These are phyloP conservation scores for Pseudevernia furfuracea DNA, from an alignment of 495 filamentous ascomycete genomes.

Conservation along the genomic window DNA sequence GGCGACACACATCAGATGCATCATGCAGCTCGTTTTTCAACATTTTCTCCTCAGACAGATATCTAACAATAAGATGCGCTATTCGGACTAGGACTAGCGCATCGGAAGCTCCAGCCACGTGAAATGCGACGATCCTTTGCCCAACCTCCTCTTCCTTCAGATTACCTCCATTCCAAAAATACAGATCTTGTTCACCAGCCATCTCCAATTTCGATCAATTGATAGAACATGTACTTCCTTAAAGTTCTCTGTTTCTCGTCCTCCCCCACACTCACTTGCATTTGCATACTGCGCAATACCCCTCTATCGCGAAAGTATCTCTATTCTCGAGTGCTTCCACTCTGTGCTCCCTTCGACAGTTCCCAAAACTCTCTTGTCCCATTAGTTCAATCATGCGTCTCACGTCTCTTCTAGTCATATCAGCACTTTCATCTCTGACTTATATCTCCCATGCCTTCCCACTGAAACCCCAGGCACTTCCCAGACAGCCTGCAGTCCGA, in stretches of 20 bases:
- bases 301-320: neutral
- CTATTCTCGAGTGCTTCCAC: neutral
- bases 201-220: constrained; percentile 9
- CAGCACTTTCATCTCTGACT: neutral
- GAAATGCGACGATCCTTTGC: neutral
- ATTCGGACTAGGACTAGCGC: neutral
- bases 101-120: constrained; percentile 1
- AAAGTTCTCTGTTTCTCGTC: constrained; percentile 1
- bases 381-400: constrained; percentile 4
- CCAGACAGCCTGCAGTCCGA: constrained; percentile 13
- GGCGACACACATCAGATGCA: no score
- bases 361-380: neutral
- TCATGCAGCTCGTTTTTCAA: no score
- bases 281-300: neutral
- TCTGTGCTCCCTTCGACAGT: neutral
- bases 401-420: constrained; percentile 5
- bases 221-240: constrained; percentile 7
- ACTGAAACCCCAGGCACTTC: constrained; percentile 2
- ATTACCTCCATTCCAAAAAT: constrained; percentile 4
- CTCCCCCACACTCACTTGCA: constrained; percentile 3
- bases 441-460: constrained; percentile 16
- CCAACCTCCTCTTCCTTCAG: constrained; percentile 17
- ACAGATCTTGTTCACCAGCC: constrained; percentile 16
- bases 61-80: neutral
- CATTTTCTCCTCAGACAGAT: neutral